A percentile compares a stretch with the other conserved stretches of the same genome.
Evolutionary conservation across 768 basidiomycete species (phyloP).

Genomic region (Phylloporus sp.): DNA sequence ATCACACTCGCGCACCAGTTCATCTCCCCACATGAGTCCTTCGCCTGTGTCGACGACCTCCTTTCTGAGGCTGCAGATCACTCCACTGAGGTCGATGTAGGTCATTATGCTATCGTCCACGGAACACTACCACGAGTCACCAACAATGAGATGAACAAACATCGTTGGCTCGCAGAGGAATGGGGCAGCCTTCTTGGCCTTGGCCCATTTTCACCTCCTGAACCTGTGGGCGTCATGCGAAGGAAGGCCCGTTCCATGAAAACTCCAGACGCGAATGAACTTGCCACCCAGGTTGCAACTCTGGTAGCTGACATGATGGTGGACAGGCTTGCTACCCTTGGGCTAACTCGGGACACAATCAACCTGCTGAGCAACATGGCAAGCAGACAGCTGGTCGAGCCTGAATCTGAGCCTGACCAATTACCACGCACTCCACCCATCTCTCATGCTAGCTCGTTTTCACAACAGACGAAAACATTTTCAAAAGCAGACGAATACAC

Average conservation of each 20-base stretch:
- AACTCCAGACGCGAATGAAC: background rate
- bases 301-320: background rate
- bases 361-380: background rate
- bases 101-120: slow-evolving; percentile 2
- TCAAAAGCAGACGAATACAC: background rate
- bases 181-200: slow-evolving; percentile 10
- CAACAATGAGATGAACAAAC: background rate
- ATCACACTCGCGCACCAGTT: background rate
- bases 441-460: background rate
- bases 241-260: background rate
- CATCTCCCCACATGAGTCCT: background rate
- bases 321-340: background rate
- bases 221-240: background rate
- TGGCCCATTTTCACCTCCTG: background rate
- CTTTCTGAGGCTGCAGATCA: background rate
- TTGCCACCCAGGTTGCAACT: background rate
- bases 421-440: background rate
- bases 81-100: background rate
- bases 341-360: background rate
- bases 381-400: background rate
- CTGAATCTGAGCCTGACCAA: background rate
- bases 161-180: background rate
- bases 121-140: background rate
- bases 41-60: background rate
- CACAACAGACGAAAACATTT: background rate